Conservation (phyloP, 2,329 filamentous ascomycete species). For the Colletotrichum echinochloae region DNA sequence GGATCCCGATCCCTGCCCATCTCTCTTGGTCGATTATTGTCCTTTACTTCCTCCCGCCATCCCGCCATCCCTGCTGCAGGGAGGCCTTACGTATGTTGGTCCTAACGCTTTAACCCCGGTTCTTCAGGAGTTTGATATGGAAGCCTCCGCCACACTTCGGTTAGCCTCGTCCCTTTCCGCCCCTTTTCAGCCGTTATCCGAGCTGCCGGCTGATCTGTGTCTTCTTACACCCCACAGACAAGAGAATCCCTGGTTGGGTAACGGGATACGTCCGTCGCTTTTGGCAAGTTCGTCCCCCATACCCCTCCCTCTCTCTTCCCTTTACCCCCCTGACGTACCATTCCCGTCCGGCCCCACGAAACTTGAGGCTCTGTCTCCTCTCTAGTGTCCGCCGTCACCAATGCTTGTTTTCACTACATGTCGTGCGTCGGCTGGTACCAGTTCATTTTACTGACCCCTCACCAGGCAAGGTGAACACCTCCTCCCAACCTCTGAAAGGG, state of each 20-base stretch:
- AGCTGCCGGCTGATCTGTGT: slow-evolving; percentile 38
- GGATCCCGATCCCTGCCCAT: slow-evolving; percentile 15
- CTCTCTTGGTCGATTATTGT: slow-evolving; percentile 12
- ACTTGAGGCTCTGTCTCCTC: slow-evolving; percentile 14
- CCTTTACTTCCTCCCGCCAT: slow-evolving; percentile 21
- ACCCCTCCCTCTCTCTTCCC: slow-evolving; percentile 1
- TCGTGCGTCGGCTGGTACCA: not conserved
- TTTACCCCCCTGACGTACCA: slow-evolving; percentile 14
- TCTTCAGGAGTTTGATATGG: slow-evolving; percentile 86
- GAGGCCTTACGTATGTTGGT: slow-evolving; percentile 21
- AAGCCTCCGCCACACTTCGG: slow-evolving; percentile 97
- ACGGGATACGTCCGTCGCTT: slow-evolving; percentile 94
- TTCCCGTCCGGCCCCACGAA: slow-evolving; percentile 30
- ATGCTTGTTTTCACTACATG: slow-evolving; percentile 36
- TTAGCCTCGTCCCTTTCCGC: slow-evolving; percentile 55
- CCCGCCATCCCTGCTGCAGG: slow-evolving; percentile 28
- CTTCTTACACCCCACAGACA: slow-evolving; percentile 66
- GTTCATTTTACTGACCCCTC: slow-evolving; percentile 31
- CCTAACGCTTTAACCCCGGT: slow-evolving; percentile 21
- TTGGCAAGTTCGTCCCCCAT: slow-evolving; percentile 83
- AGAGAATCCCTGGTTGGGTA: slow-evolving; percentile 88
- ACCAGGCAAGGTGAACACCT: slow-evolving; percentile 52
- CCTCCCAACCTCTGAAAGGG: not conserved
- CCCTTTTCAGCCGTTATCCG: slow-evolving; percentile 22
- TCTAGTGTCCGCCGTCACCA: slow-evolving; percentile 25